These are phyloP conservation scores for Lactifluus volemus DNA, from an alignment of 768 basidiomycete species.

Conservation along the genomic window DNA sequence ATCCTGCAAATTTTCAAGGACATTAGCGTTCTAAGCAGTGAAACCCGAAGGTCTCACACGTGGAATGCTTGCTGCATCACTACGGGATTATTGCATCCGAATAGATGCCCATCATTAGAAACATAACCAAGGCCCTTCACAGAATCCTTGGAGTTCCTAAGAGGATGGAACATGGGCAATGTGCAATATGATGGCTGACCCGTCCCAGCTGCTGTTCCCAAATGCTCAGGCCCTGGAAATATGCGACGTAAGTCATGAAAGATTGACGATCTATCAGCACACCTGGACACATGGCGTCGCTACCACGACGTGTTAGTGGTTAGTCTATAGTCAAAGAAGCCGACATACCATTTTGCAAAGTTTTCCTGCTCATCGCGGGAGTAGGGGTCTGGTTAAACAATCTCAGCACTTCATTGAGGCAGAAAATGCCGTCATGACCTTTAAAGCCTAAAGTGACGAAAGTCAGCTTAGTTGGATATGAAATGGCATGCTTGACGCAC, in stretches of 20 bases:
- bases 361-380: conserved; percentile 43
- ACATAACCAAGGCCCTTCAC: conserved; percentile 35
- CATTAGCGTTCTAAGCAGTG: too few species aligned
- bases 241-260: not conserved
- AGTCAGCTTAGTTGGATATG: not conserved
- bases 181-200: conserved; percentile 47
- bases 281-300: conserved; percentile 47
- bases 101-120: conserved; percentile 50
- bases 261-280: too few species aligned
- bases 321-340: not conserved
- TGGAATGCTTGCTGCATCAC: conserved; percentile 40
- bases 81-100: conserved; percentile 45
- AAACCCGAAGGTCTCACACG: too few species aligned
- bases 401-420: not conserved
- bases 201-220: conserved; percentile 20
- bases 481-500: conserved; percentile 27
- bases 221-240: conserved; percentile 42
- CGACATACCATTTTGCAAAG: conserved; percentile 44
- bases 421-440: conserved; percentile 25
- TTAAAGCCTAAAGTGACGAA: conserved; percentile 38
- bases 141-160: conserved; percentile 19
- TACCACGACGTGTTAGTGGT: conserved; percentile 19
- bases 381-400: conserved; percentile 40
- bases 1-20: too few species aligned
- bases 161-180: conserved; percentile 32